phyloP scores from a whole-genome alignment of 108 stramenopile genomes.

The Cyclotella cryptica region DNA sequence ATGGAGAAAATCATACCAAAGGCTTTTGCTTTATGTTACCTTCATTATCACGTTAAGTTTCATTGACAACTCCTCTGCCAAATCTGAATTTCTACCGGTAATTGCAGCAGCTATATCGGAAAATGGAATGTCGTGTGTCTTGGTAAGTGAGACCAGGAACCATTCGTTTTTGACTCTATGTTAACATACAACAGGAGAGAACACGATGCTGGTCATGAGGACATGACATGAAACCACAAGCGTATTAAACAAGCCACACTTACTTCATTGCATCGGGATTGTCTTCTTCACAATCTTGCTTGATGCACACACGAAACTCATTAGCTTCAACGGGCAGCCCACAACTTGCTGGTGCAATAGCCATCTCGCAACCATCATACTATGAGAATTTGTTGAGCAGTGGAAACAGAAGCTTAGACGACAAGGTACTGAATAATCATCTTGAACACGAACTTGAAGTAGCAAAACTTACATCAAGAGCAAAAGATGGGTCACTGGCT shows the following conservation, averaged over 20 bases:
- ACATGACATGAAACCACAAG: neutral
- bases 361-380: neutral
- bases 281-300: neutral
- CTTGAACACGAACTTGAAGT: neutral
- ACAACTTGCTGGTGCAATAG: neutral
- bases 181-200: neutral
- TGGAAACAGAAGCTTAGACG: neutral
- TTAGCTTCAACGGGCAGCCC: neutral
- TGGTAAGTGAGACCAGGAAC: neutral
- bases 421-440: neutral
- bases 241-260: neutral
- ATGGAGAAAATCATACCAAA: neutral
- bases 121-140: slow-evolving; percentile 8
- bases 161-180: neutral
- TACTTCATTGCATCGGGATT: neutral
- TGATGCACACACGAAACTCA: slow-evolving; percentile 2
- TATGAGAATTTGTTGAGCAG: neutral
- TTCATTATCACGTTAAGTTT: slow-evolving; percentile 10
- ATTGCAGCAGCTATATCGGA: neutral
- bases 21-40: neutral
- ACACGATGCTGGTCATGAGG: neutral
- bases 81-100: neutral
- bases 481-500: neutral
- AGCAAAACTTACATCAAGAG: slow-evolving; percentile 8
- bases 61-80: slow-evolving; percentile 8